Evolutionary conservation across 1,139 yeast species (phyloP).

Genomic region (Yarrowia galli): DNA sequence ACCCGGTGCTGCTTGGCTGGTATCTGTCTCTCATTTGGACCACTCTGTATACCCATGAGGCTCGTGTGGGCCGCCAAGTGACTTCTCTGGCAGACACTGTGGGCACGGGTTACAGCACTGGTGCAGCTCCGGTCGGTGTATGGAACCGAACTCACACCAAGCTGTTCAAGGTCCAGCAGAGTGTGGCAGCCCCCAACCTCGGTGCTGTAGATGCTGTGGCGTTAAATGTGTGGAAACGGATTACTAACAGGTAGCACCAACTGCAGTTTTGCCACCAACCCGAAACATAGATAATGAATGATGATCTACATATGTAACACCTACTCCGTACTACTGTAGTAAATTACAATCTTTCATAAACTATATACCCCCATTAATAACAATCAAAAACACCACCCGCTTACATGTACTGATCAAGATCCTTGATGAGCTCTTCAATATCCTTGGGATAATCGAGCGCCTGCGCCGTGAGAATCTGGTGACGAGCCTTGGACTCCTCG

Average conservation of each 20-base stretch:
- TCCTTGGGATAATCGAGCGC: constrained; percentile 69
- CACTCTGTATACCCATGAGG: constrained; percentile 25
- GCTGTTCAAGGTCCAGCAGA: constrained; percentile 34
- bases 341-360: background rate
- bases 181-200: constrained; percentile 18
- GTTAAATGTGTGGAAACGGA: constrained; percentile 32
- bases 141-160: constrained; percentile 34
- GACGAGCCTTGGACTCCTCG: constrained; percentile 78
- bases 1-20: constrained; percentile 34
- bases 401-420: constrained; percentile 48
- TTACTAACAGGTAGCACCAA: constrained; percentile 26
- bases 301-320: no score
- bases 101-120: background rate
- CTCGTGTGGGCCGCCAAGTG: constrained; percentile 31
- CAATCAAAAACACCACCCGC: background rate
- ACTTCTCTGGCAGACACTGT: constrained; percentile 33
- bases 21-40: constrained; percentile 30
- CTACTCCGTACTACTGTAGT: no score
- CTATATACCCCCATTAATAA: constrained; percentile 13
- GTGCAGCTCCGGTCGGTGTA: constrained; percentile 26
- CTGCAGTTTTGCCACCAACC: background rate
- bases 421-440: constrained; percentile 62
- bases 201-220: constrained; percentile 37
- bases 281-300: no score
- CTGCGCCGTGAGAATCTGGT: constrained; percentile 64